Conservation (phyloP, 768 basidiomycete species). For the Lactifluus hygrophoroides region DNA sequence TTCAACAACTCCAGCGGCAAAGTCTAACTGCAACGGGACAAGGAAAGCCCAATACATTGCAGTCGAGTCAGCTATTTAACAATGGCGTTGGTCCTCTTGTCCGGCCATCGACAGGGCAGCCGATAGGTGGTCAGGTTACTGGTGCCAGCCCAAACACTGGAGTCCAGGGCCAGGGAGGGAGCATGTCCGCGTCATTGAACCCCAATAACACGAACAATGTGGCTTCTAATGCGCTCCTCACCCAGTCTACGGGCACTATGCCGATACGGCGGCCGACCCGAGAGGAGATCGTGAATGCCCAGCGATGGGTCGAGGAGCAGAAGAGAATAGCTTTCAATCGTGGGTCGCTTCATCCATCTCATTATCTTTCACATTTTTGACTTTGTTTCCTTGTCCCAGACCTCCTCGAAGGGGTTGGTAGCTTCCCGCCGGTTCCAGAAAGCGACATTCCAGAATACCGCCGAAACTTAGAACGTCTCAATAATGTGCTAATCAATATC, state of each 20-base stretch:
- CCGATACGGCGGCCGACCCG: not conserved
- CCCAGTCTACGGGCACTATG: not conserved
- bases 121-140: not conserved
- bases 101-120: not conserved
- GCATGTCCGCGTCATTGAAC: constrained; percentile 7
- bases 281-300: not conserved
- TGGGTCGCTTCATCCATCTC: not conserved
- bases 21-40: not conserved
- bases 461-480: constrained; percentile 14
- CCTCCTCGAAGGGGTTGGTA: not conserved
- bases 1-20: constrained; percentile 1
- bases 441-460: constrained; percentile 11
- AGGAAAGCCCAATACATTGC: constrained; percentile 1
- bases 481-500: not conserved
- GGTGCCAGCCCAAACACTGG: not conserved
- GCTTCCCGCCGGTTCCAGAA: not conserved
- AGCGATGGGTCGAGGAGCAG: constrained; percentile 8
- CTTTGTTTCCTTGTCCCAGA: not conserved
- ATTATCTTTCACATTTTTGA: not conserved
- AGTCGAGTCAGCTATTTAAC: not conserved
- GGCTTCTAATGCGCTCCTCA: not conserved
- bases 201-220: not conserved
- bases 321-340: not conserved
- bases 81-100: not conserved
- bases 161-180: not conserved